These are phyloP conservation scores for Lyophyllum atratum DNA, from an alignment of 768 basidiomycete species.

Conservation along the genomic window DNA sequence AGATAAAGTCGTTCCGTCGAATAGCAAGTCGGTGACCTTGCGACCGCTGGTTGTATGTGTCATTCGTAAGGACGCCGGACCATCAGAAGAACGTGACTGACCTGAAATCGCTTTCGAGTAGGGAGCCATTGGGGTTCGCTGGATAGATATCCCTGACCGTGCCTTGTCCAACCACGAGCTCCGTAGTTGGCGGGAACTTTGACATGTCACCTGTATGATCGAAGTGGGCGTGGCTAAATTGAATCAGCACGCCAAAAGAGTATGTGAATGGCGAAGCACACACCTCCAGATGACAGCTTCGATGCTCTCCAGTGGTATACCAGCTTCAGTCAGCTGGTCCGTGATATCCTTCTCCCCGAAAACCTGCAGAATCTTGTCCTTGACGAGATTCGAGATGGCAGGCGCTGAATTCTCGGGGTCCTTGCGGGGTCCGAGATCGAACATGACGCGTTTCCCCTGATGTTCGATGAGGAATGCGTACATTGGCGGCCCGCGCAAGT, in stretches of 20 bases:
- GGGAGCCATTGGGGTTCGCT: neutral
- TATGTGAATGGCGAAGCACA: neutral
- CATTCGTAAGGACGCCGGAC: neutral
- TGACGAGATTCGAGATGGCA: neutral
- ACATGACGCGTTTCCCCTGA: conserved; percentile 3
- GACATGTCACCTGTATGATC: conserved; percentile 6
- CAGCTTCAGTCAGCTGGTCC: neutral
- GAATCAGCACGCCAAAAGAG: neutral
- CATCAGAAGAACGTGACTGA: neutral
- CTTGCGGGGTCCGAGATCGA: conserved; percentile 4
- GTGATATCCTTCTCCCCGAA: conserved; percentile 3
- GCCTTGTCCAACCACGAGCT: conserved; percentile 2
- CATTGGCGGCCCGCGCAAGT: neutral
- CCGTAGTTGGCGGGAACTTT: neutral
- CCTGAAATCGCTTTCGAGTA: conserved; percentile 4
- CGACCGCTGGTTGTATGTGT: neutral
- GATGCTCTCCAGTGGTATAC: neutral
- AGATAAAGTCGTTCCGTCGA: neutral
- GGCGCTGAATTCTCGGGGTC: neutral
- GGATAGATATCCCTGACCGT: neutral
- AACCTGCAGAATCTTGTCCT: neutral
- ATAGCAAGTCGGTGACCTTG: neutral
- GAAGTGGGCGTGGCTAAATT: conserved; percentile 1
- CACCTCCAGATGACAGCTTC: conserved; percentile 3
- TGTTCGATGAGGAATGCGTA: conserved; percentile 5